A percentile compares a stretch with the other conserved stretches of the same genome.
phyloP scores from a whole-genome alignment of 176 grass and related monocot genomes.

The Cenchrus purpureus region DNA sequence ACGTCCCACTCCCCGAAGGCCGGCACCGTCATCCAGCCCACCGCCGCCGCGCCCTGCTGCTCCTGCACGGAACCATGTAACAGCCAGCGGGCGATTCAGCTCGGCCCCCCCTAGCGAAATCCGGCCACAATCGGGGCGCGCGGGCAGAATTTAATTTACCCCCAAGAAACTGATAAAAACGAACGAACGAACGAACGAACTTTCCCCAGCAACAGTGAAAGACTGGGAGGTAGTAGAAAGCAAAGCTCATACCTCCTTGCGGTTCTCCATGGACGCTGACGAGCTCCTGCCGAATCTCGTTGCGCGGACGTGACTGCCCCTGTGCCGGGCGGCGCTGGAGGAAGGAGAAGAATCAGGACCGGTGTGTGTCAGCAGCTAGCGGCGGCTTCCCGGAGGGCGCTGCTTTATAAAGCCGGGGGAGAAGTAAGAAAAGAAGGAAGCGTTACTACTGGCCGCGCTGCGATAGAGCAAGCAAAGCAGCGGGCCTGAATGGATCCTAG shows the following conservation, averaged over 20 bases:
- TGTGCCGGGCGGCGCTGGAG: not conserved
- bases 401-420: not conserved
- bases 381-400: not conserved
- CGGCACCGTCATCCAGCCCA: conserved; percentile 74
- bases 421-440: not conserved
- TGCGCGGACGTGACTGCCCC: not conserved
- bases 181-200: no score
- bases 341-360: not conserved
- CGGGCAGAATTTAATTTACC: not conserved
- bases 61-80: not conserved
- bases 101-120: not conserved
- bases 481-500: no score
- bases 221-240: not conserved
- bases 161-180: not conserved
- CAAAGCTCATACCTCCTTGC: conserved; percentile 56
- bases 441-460: not conserved
- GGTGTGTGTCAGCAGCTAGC: not conserved
- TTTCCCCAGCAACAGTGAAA: not conserved
- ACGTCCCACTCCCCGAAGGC: conserved; percentile 82
- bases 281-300: not conserved
- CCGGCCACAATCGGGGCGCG: not conserved
- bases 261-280: conserved; percentile 52
- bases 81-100: not conserved
- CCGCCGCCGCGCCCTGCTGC: conserved; percentile 21
- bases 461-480: not conserved